Evolutionary conservation across 23 red algal species (phyloP).

Genomic region (Gracilaria caudata): DNA sequence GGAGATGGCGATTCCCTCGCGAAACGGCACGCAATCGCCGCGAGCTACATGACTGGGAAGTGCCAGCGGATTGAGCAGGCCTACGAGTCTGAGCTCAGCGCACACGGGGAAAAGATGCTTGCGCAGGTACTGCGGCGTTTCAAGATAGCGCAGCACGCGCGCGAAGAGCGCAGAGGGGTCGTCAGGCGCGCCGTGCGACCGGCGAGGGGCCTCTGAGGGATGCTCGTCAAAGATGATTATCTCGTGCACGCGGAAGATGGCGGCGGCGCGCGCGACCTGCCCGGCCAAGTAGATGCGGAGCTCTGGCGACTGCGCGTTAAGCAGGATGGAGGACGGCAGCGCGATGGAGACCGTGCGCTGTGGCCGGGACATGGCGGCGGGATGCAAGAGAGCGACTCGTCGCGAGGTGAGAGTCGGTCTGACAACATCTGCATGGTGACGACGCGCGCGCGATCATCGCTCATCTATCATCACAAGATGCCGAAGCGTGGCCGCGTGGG

Average conservation of each 20-base stretch:
- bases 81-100: conserved; percentile 74
- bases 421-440: not conserved
- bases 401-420: not conserved
- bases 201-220: not conserved
- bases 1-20: conserved; percentile 87
- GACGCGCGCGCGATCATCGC: not conserved
- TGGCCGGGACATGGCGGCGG: not conserved
- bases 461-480: not conserved
- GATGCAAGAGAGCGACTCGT: not conserved
- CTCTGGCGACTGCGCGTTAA: conserved; percentile 81
- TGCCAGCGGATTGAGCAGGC: conserved; percentile 95
- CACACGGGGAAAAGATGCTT: conserved; percentile 85
- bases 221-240: conserved; percentile 87
- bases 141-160: conserved; percentile 83
- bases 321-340: conserved; percentile 87
- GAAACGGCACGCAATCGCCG: conserved; percentile 67
- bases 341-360: conserved; percentile 78
- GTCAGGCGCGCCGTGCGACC: not conserved
- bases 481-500: not conserved
- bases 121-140: conserved; percentile 97
- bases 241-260: conserved; percentile 90
- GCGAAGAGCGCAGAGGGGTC: conserved; percentile 42
- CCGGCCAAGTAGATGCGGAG: conserved; percentile 89
- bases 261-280: conserved; percentile 78
- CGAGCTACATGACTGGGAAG: conserved; percentile 86